Base-by-base conservation (phyloP, 164 flowering plant genomes). In the Cinnamomum chago region DNA sequence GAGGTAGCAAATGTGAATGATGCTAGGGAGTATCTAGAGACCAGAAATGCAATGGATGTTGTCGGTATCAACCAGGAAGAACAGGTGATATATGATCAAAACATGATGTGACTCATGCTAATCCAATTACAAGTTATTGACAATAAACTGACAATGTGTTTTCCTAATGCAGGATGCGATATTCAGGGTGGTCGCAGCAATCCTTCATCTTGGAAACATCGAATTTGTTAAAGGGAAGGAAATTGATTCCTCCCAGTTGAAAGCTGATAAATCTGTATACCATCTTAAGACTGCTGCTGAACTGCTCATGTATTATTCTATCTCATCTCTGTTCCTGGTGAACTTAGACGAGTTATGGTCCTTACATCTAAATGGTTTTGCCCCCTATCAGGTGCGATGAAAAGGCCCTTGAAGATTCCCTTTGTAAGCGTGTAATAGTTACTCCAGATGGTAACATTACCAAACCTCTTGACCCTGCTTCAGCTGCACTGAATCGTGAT, bases 1-100 rank as follows among this genome's bases (percentile, higher is more conserved):
- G 90, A 89, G 78, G 88, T 91, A 24, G 86, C 84, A 65, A 85
- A 85, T 79, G 86, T 90, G 52, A 82, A 92, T 81, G 94, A 92
- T 84, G 89, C 92, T 10, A 84, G 88, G 74, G 97, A 82, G 72
- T 82, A 82, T 62, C 68, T 90, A 33, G 95, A 86, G 58, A 90
- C 95, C 23, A 82, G 94, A 84, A 88, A 88, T 71, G 97, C 97
- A 58, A 92, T 92, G 97, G 97, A 90, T 75, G 76, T 92, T 50
- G 90, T 92, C 14, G 97, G 97, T 50, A 90, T 92, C 76, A 86
- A 79, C 79, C 86, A 83, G 66, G 89, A 90, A 30, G 95, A 90
- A 75, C 97, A 92, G 97, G 97, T 92, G 14, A 14, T 67, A n/a
- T 51, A 40, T 66, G 11, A 60, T 4, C 58, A 58, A 73, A 22